Percentiles rank a stretch among this genome's conserved stretches.
Evolutionary conservation across 2,329 filamentous ascomycete species (phyloP).

Genomic region (Thelonectria rubi): DNA sequence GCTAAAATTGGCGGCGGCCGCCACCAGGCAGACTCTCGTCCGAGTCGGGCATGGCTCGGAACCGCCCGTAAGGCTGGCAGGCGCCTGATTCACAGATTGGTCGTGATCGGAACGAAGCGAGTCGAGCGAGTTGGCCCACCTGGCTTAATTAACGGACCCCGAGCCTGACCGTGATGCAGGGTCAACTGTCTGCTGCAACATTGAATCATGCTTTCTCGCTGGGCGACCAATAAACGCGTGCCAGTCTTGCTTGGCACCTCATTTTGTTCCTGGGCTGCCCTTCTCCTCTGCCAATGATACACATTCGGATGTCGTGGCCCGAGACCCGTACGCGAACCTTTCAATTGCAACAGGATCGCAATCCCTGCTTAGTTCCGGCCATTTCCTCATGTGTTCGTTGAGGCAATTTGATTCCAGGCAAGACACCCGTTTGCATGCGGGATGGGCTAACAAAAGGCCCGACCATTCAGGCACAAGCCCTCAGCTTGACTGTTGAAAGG

Average conservation of each 20-base stretch:
- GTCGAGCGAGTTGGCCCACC: conserved; percentile 6
- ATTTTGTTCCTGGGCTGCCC: background rate
- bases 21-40: background rate
- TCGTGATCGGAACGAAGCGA: conserved; percentile 21
- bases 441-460: background rate
- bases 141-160: conserved; percentile 7
- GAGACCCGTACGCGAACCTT: background rate
- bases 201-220: background rate
- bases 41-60: conserved; percentile 11
- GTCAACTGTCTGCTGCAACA: conserved; percentile 4
- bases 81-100: conserved; percentile 23
- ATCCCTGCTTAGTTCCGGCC: conserved; percentile 13
- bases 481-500: background rate
- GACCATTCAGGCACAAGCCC: background rate
- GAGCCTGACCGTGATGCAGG: conserved; percentile 12
- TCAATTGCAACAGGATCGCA: background rate
- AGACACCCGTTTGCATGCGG: background rate
- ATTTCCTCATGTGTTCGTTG: conserved; percentile 7
- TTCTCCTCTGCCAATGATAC: conserved; percentile 5
- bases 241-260: conserved; percentile 1
- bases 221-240: conserved; percentile 3
- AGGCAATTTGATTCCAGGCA: background rate
- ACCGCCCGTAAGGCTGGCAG: conserved; percentile 33
- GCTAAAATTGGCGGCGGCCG: background rate
- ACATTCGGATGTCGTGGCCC: background rate